A percentile compares a stretch with the other conserved stretches of the same genome.
phyloP scores from a whole-genome alignment of 1,284 basidiomycete genomes.

The Malassezia vespertilionis region DNA sequence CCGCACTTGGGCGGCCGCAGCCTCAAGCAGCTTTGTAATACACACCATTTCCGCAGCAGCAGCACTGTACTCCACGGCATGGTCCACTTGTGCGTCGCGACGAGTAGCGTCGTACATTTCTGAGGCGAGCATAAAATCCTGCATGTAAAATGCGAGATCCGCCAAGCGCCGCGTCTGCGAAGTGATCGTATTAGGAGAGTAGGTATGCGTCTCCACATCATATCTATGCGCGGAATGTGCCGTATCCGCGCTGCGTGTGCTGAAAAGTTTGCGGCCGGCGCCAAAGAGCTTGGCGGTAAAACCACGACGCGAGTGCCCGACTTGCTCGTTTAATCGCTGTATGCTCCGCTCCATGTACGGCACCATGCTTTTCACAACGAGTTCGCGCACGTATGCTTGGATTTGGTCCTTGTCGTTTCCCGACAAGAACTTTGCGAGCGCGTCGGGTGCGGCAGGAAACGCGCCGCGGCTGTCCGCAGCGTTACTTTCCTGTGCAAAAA shows the following conservation, averaged over 20 bases:
- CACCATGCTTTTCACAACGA: constrained; percentile 76
- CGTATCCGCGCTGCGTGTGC: constrained; percentile 13
- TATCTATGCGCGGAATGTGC: constrained; percentile 44
- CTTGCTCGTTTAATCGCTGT: constrained; percentile 83
- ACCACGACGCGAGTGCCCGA: constrained; percentile 68
- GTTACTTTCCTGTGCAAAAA: neutral
- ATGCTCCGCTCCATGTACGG: constrained; percentile 95
- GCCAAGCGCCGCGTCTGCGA: constrained; percentile 60
- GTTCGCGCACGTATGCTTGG: constrained; percentile 73
- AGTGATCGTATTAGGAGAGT: constrained; percentile 50
- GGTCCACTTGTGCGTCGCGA: constrained; percentile 44
- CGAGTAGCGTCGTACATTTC: constrained; percentile 73
- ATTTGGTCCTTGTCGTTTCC: constrained; percentile 70
- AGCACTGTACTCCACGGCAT: constrained; percentile 31
- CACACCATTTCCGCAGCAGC: constrained; percentile 29
- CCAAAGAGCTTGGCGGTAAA: constrained; percentile 67
- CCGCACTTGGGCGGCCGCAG: neutral
- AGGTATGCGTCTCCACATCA: constrained; percentile 35
- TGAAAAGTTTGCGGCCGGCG: constrained; percentile 53
- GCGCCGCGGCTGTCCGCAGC: neutral
- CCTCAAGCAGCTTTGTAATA: neutral
- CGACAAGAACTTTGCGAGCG: constrained; percentile 49
- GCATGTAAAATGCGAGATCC: constrained; percentile 84
- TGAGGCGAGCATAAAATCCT: constrained; percentile 75
- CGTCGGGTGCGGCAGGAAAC: neutral